Percentiles rank a stretch among this genome's conserved stretches.
Conservation (phyloP, 2,329 filamentous ascomycete genomes). For the Pyrenophora seminiperda region DNA sequence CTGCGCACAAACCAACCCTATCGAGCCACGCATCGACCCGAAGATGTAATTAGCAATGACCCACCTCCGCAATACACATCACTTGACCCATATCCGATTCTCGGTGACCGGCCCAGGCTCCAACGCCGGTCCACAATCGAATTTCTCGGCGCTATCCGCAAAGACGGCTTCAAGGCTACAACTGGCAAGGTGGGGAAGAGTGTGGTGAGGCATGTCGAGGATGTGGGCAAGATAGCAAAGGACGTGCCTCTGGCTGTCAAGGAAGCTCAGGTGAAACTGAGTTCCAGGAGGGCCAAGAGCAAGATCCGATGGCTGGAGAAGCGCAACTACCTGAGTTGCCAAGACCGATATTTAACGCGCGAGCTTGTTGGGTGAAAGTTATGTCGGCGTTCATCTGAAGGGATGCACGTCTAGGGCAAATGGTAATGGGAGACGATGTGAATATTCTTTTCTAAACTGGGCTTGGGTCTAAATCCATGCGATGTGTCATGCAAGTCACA, state of each 20-base stretch:
- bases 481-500: too few relatives aligned
- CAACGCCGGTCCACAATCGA: neutral
- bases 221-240: constrained; percentile 2
- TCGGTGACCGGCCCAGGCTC: neutral
- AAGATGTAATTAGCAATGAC: neutral
- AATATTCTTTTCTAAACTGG: too few relatives aligned
- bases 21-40: neutral
- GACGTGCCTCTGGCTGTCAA: constrained; percentile 2
- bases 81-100: constrained; percentile 7
- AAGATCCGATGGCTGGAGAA: constrained; percentile 8
- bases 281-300: neutral
- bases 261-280: constrained; percentile 3
- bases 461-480: too few relatives aligned
- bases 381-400: too few relatives aligned
- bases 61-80: constrained; percentile 6
- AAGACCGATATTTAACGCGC: constrained; percentile 1
- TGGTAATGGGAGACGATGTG: too few relatives aligned
- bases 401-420: too few relatives aligned
- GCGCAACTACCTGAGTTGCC: constrained; percentile 1
- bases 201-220: constrained; percentile 1
- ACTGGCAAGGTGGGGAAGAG: constrained; percentile 4
- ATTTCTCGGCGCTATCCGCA: neutral
- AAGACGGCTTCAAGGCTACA: neutral
- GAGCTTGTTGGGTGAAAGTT: neutral
- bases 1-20: neutral